These are phyloP conservation scores for Paraurostyla sp. DNA, from an alignment of 73 alveolate genomes.

Conservation along the genomic window DNA sequence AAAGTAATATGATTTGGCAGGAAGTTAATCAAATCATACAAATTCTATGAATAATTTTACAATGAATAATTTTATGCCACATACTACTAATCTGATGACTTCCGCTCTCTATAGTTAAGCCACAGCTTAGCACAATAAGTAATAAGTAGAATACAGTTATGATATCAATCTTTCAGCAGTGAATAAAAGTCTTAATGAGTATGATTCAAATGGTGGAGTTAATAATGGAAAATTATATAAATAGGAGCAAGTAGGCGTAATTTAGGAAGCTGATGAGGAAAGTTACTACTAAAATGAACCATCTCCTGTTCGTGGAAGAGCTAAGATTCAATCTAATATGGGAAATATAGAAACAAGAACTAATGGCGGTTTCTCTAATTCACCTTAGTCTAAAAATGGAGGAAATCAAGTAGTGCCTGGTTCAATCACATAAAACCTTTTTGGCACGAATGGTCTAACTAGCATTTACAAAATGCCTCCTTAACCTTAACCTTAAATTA, in stretches of 20 bases:
- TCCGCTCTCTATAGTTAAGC: slow-evolving; percentile 46
- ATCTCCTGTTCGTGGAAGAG: slow-evolving; percentile 53
- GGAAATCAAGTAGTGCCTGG: not conserved
- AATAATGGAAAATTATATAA: not conserved
- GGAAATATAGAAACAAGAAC: slow-evolving; percentile 4
- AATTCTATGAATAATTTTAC: slow-evolving; percentile 40
- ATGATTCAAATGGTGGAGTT: not conserved
- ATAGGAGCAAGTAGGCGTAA: not conserved
- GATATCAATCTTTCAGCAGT: slow-evolving; percentile 56
- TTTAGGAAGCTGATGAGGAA: slow-evolving; percentile 61
- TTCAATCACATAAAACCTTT: not conserved
- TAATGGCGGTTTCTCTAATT: slow-evolving; percentile 41
- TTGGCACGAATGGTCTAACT: not conserved
- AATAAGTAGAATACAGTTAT: slow-evolving; percentile 35
- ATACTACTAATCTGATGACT: slow-evolving; percentile 25
- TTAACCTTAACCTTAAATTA: too few relatives aligned
- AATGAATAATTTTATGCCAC: slow-evolving; percentile 63
- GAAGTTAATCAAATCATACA: slow-evolving; percentile 8
- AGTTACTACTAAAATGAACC: slow-evolving; percentile 50
- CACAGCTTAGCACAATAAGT: slow-evolving; percentile 26
- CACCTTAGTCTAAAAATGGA: slow-evolving; percentile 4
- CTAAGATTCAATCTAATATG: slow-evolving; percentile 7
- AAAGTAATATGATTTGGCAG: not conserved
- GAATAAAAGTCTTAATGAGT: slow-evolving; percentile 41
- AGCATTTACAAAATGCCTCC: slow-evolving; percentile 38